Evolutionary conservation across 2,329 filamentous ascomycete genomes (phyloP).

Genomic region (Bipolaris sorokiniana): DNA sequence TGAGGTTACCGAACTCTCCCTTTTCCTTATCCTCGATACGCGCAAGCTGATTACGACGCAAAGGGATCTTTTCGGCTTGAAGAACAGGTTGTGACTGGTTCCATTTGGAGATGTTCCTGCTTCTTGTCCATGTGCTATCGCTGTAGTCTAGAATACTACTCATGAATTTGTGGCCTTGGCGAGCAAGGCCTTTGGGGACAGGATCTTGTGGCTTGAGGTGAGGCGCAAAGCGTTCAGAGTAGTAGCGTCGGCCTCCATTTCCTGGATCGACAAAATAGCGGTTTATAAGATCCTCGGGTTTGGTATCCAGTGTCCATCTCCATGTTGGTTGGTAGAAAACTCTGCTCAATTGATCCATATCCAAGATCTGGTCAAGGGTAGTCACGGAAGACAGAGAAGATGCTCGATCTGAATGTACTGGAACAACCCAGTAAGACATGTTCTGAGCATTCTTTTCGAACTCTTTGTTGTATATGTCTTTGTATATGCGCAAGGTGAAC

Average conservation of each 20-base stretch:
- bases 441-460: slow-evolving; percentile 69
- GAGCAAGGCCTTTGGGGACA: slow-evolving; percentile 64
- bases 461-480: slow-evolving; percentile 86
- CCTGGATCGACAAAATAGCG: slow-evolving; percentile 63
- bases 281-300: slow-evolving; percentile 51
- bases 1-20: slow-evolving; percentile 56
- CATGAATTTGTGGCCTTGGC: slow-evolving; percentile 39
- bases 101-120: slow-evolving; percentile 58
- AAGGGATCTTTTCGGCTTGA: slow-evolving; percentile 72
- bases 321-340: slow-evolving; percentile 51
- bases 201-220: slow-evolving; percentile 68
- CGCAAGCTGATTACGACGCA: slow-evolving; percentile 85
- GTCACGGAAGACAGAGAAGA: neutral
- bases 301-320: slow-evolving; percentile 54
- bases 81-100: slow-evolving; percentile 79
- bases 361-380: slow-evolving; percentile 54
- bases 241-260: slow-evolving; percentile 65
- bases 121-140: slow-evolving; percentile 73
- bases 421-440: slow-evolving; percentile 85
- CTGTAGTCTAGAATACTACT: slow-evolving; percentile 81
- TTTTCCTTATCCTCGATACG: slow-evolving; percentile 59
- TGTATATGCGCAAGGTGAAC: slow-evolving; percentile 79
- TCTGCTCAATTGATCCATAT: slow-evolving; percentile 65
- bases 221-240: slow-evolving; percentile 53
- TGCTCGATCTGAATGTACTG: slow-evolving; percentile 48